Conservation (phyloP, 805 yeast species). For the Cyberlindnera maclurae region DNA sequence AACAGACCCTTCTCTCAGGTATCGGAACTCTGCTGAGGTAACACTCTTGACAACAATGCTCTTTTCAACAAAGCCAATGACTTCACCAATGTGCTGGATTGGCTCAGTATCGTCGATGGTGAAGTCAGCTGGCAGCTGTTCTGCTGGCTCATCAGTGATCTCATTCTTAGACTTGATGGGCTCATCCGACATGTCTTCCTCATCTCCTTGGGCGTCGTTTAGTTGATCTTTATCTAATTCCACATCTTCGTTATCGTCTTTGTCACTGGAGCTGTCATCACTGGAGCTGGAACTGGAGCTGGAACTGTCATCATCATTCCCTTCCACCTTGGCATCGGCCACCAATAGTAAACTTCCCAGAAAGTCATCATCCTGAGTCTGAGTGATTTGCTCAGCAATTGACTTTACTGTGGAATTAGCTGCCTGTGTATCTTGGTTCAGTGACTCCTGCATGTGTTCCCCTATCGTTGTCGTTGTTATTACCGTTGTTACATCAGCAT, state of each 20-base stretch:
- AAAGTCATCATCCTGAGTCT: background rate
- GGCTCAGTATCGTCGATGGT: constrained; percentile 51
- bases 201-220: constrained; percentile 10
- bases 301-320: background rate
- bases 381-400: too few relatives aligned
- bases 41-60: constrained; percentile 66
- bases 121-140: constrained; percentile 61
- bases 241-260: constrained; percentile 7
- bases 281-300: background rate
- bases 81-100: constrained; percentile 63
- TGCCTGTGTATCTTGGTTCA: too few relatives aligned
- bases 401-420: too few relatives aligned
- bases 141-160: constrained; percentile 57
- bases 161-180: constrained; percentile 82
- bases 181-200: constrained; percentile 16
- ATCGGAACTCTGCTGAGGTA: constrained; percentile 76
- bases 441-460: too few relatives aligned
- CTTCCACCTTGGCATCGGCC: constrained; percentile 3
- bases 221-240: constrained; percentile 3
- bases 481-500: too few relatives aligned
- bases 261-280: constrained; percentile 4
- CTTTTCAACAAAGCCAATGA: constrained; percentile 62
- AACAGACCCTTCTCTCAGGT: constrained; percentile 73
- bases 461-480: too few relatives aligned
- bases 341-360: constrained; percentile 1